Base-by-base conservation (phyloP, 495 filamentous ascomycete species). In the Gamarada debralockiae region DNA sequence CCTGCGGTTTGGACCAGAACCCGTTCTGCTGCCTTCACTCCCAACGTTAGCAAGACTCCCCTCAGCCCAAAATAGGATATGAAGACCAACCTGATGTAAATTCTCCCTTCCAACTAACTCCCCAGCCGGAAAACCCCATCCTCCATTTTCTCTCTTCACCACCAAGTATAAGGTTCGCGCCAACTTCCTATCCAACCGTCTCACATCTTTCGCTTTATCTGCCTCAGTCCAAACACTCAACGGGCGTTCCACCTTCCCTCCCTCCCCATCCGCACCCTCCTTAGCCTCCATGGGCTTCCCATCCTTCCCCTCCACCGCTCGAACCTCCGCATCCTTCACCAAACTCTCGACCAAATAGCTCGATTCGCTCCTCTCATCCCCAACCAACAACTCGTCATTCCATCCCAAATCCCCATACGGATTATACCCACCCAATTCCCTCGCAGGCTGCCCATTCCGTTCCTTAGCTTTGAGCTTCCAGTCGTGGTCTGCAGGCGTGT, bases 301-400 rank as follows among this genome's bases (percentile, higher is more conserved):
- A 50, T 59, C 47, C 25, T 53, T 54, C 10, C 48, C 54, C 36
- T 64, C 60, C 20, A 61, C 56, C 1, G 50, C 52, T 17, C 56
- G 51, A 1, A 57, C 39, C 37, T 53, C 33, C 20, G 51, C 48
- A 33, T 65, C 63, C 20, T 48, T 40, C 22, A 59, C 34, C 49
- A 59, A 23, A 36, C n/a, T 38, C 22, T 52, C 43, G 13, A 44
- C 50, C 17, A 55, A 33, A n/a, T 31, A n/a, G 14, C 29, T 36
- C 39, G 59, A 55, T 58, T 50, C 69, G 10, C 20, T 37, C 50
- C 18, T 61, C 22, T 70, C 61, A 18, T 85, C 82, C 1, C 85
- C 89, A 2, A 92, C 80, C 29, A 95, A 72, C 33, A 95, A 62
- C 69, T 99, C 93, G 67, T 99, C 93, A 67, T 95, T 91, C 93